Evolutionary conservation across 2,329 filamentous ascomycete genomes (phyloP), one percentile per base, ranked within the genome.

Genomic region (Dactylellina leptospora): DNA sequence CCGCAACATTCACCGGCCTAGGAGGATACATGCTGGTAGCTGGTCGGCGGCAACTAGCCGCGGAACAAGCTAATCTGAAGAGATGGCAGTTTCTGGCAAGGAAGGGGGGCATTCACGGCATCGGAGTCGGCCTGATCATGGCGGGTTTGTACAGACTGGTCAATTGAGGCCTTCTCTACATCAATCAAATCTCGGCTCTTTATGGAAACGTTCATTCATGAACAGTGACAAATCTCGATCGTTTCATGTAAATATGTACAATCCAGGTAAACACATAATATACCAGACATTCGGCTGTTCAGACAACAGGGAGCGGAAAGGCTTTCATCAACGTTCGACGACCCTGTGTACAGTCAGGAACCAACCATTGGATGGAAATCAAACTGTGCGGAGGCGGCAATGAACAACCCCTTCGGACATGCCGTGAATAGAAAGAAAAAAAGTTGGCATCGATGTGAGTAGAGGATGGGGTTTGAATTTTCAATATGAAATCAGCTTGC

Each of bases 21-120:
- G 90, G 87, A 2, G 87, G 84, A 0, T 95, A 93, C 80, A 92
- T 87, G 79, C 93, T 92, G 80, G 82, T 87, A 73, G 90, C 89
- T 2, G 91, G 91, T 66, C 89, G 88, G 80, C 82, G 83, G 54
- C 90, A 93, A 79, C 85, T 95, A 27, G 84, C 87, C 76, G 83
- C 84, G 76, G 88, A 91, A 78, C 84, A 58, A 44, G 58, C 61
- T 22, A 85, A 72, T 82, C 83, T n/a, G 80, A 82, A 50, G 27
- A 56, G 54, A 66, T 66, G 60, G 69, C 56, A 60, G 48, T 50
- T 66, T 20, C 44, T 66, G 36, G 60, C 50, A 47, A 64, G 61
- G 47, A 64, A 59, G 33, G 59, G 60, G 4, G 55, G 69, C 47
- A 71, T 73, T 28, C 61, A 64, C 33, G 61, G 69, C 33, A 73